Conservation (phyloP, 352 stramenopile species). For the Hyaloperonospora arabidopsidis region DNA sequence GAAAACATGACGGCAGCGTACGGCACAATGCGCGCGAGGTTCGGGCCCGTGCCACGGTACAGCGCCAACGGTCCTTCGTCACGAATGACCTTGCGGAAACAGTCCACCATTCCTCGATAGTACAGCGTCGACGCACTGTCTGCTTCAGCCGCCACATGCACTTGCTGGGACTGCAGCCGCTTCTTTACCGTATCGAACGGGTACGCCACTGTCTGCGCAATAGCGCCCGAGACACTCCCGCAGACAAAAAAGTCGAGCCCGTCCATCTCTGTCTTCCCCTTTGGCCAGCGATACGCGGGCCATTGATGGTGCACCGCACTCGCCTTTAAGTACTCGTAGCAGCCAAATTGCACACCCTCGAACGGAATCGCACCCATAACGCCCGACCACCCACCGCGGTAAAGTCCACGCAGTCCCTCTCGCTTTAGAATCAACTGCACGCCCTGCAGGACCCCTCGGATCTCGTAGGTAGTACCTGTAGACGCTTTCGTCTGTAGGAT, state of each 20-base stretch:
- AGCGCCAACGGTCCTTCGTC: conserved; percentile 62
- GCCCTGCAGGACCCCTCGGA: conserved; percentile 52
- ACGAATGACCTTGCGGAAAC: conserved; percentile 59
- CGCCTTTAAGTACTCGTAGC: conserved; percentile 75
- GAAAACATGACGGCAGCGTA: conserved; percentile 82
- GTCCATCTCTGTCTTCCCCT: conserved; percentile 60
- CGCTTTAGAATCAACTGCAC: conserved; percentile 47
- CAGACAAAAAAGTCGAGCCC: conserved; percentile 72
- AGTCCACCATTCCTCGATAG: conserved; percentile 71
- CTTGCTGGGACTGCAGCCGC: conserved; percentile 55
- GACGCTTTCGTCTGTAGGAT: conserved; percentile 45
- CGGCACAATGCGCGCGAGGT: conserved; percentile 69
- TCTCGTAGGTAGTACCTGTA: conserved; percentile 31
- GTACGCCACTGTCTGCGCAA: conserved; percentile 79
- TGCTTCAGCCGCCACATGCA: conserved; percentile 19
- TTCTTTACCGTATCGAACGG: conserved; percentile 84
- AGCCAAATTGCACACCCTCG: conserved; percentile 76
- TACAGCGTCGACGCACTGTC: conserved; percentile 23
- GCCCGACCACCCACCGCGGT: conserved; percentile 56
- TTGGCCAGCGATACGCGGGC: conserved; percentile 53
- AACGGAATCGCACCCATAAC: conserved; percentile 72
- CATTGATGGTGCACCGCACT: conserved; percentile 38
- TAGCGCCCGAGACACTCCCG: conserved; percentile 56
- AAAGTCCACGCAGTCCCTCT: conserved; percentile 65
- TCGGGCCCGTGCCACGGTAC: conserved; percentile 72